Base-by-base conservation (phyloP, 768 basidiomycete genomes). In the Trametes meyenii region DNA sequence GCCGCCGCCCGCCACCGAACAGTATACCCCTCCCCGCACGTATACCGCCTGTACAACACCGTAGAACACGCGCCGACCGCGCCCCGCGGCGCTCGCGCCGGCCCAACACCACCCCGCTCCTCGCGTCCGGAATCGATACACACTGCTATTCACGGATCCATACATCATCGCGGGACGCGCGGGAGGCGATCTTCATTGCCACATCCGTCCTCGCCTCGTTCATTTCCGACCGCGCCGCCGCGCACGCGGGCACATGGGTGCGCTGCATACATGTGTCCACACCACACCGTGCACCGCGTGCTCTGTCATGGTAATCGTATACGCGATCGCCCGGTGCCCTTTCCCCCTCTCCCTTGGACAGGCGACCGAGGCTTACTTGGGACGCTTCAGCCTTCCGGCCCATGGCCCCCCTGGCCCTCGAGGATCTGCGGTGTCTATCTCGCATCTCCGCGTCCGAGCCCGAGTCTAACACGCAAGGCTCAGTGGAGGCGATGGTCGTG, bases 131-230 rank as follows among this genome's bases (percentile, higher is more conserved):
- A 7, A 21, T 40, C 45, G 24, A 56, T 38, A 39, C 46, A 57
- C 44, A 45, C 29, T 26, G 53, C 43, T 13, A 13, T 19, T n/a
- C 39, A 14, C 23, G 23, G 13, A 29, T 40, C n/a, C 29, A 53
- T 35, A 56, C 60, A 52, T 48, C 55, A 51, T 50, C 57, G 57
- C 49, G 40, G 49, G 49, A 55, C 35, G 53, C 43, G 35, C 52
- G 45, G 52, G 36, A 45, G 23, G 50, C 50, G 46, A 63, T 53
- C 56, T 33, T 56, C 52, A 29, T 52, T 61, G 23, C 54, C 53
- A n/a, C 21, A 48, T 60, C 2, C 52, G 44, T 45, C 7, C 38
- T 16, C 36, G n/a, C 5, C 21, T 8, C 19, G 40, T 57, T 57
- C 55, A 57, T 62, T 45, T 57, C 61, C 55, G 55, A 21, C 17